Evolutionary conservation across 192 early-diverging fungal species (phyloP), one percentile per base, ranked within the genome.

Genomic region (Coemansia aciculifera): DNA sequence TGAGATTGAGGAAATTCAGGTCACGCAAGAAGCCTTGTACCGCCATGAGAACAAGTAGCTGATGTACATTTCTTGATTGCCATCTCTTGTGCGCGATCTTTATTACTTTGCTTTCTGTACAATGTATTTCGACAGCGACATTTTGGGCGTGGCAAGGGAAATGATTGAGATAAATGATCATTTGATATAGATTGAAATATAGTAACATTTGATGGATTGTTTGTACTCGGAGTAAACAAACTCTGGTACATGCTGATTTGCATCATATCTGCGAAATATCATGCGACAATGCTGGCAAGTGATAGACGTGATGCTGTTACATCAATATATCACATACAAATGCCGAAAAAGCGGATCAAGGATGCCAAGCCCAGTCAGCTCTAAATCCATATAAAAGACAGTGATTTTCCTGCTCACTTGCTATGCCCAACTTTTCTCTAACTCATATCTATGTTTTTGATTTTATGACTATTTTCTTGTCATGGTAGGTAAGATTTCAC

Each of bases 1-100:
- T 1, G 96, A 99, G 72, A 89, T 99, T 54, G 96, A 97, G 65
- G 96, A 99, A 85, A 90, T 99, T 68, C 87, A 90, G 39, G 92
- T 94, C 32, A 95, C 94, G 5, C 95, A 97, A 71, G 97, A 99
- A 64, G 90, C 95, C 4, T 77, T 97, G 32, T 91, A 94, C 74
- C 87, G 91, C 70, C 71, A 90, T 63, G 68, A 77, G 52, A 66
- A 71, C 69, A 72, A 71, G 61, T 62, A 68, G 31, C 27, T 13
- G 11, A 57, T 57, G 54, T 57, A 57, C 3, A 57, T 57, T 57
- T 57, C 29, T 29, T 51, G 34, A 11, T 51, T 24, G 7, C 3
- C 23, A 23, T 51, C 49, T 42, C 34, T 36, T 36, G 34, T 36
- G 34, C 8, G 34, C 34, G 7, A 36, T 6, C 34, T 36, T 0